These are phyloP conservation scores for Aspergillus bertholletiae DNA, from an alignment of 495 filamentous ascomycete species.

Conservation along the genomic window DNA sequence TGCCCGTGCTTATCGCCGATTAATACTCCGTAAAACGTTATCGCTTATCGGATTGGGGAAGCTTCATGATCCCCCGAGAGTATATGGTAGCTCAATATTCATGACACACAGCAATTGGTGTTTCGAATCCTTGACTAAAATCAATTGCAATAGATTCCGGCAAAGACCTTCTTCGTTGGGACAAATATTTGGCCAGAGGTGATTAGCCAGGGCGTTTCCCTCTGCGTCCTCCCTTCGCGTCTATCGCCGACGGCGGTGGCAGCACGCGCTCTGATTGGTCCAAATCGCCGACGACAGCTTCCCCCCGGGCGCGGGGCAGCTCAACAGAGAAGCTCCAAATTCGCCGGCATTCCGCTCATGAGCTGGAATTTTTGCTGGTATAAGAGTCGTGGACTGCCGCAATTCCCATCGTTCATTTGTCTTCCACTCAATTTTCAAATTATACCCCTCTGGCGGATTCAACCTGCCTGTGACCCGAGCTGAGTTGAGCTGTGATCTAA, in stretches of 20 bases:
- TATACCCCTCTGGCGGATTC: not conserved
- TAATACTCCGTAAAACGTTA: too few species aligned
- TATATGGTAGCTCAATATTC: too few species aligned
- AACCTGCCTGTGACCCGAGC: not conserved
- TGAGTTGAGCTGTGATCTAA: not conserved
- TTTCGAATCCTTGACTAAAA: not conserved
- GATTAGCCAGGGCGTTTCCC: not conserved
- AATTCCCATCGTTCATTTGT: not conserved
- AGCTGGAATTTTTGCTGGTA: not conserved
- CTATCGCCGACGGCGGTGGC: constrained; percentile 2
- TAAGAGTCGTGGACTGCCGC: constrained; percentile 2
- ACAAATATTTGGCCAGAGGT: not conserved
- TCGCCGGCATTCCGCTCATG: not conserved
- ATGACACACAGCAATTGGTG: not conserved
- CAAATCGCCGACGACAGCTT: constrained; percentile 14
- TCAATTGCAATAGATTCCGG: not conserved
- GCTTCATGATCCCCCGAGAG: too few species aligned
- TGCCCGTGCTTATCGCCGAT: too few species aligned
- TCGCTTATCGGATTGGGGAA: not conserved
- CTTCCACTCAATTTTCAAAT: not conserved
- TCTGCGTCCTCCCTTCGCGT: not conserved
- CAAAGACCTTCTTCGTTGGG: not conserved
- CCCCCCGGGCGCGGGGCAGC: not conserved
- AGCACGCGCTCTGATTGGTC: constrained; percentile 11
- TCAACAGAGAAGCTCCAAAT: not conserved